A percentile compares a stretch with the other conserved stretches of the same genome.
Evolutionary conservation across 169 alveolate species (phyloP).

Genomic region (Babesia bigemina): DNA sequence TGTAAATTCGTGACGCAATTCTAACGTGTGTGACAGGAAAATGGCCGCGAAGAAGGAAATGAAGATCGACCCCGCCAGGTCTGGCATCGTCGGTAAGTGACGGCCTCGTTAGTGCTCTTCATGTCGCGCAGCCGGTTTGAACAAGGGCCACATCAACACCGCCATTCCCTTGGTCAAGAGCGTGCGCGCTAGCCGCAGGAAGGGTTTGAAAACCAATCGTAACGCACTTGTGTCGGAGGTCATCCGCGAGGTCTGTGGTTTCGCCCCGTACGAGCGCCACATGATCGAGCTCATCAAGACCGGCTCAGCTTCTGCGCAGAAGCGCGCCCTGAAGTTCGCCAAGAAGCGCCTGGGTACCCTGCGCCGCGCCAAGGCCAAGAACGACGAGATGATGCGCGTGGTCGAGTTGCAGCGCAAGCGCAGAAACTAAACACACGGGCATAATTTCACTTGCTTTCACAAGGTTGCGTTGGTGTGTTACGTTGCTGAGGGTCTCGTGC

Average conservation of each 20-base stretch:
- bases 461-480: no score
- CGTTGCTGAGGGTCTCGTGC: no score
- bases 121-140: slow-evolving; percentile 74
- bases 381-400: slow-evolving; percentile 89
- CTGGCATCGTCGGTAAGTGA: slow-evolving; percentile 61
- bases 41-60: slow-evolving; percentile 60
- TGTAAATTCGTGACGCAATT: no score
- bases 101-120: background rate
- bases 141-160: slow-evolving; percentile 83
- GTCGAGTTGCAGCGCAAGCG: slow-evolving; percentile 88
- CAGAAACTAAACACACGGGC: slow-evolving; percentile 11
- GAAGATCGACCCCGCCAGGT: slow-evolving; percentile 59
- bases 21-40: slow-evolving; percentile 7
- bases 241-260: slow-evolving; percentile 96
- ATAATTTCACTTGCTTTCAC: background rate
- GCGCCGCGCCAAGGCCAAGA: slow-evolving; percentile 96
- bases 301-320: slow-evolving; percentile 95
- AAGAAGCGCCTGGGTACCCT: slow-evolving; percentile 99
- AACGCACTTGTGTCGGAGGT: slow-evolving; percentile 90
- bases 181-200: slow-evolving; percentile 83
- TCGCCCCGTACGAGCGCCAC: slow-evolving; percentile 98
- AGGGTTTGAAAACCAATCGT: slow-evolving; percentile 89
- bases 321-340: slow-evolving; percentile 97
- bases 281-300: slow-evolving; percentile 96
- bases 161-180: slow-evolving; percentile 73